Evolutionary conservation across 1,284 basidiomycete species (phyloP).

Genomic region (Cryptococcus sp.): DNA sequence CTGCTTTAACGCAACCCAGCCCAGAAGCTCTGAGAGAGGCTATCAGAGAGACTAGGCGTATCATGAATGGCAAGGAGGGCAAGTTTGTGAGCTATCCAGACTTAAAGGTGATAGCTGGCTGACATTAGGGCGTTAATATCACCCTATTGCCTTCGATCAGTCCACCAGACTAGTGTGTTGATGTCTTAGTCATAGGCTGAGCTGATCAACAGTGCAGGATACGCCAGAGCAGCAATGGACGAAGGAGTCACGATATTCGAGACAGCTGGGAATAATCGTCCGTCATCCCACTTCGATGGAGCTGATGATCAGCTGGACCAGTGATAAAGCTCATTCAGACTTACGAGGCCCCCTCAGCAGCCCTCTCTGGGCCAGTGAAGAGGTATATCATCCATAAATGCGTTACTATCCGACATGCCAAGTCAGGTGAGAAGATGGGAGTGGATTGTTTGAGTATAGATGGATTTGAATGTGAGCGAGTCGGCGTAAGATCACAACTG

Average conservation of each 20-base stretch:
- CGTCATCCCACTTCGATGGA: conserved; percentile 26
- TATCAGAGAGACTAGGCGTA: conserved; percentile 68
- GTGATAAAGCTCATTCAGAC: conserved; percentile 78
- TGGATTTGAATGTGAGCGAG: conserved; percentile 68
- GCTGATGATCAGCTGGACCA: conserved; percentile 57
- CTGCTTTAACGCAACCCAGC: conserved; percentile 76
- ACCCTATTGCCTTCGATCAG: conserved; percentile 85
- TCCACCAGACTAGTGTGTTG: conserved; percentile 71
- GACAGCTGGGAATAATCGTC: conserved; percentile 87
- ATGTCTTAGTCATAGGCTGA: conserved; percentile 6
- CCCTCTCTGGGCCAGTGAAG: conserved; percentile 13
- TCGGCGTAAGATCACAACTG: too few species aligned
- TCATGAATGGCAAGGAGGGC: conserved; percentile 57
- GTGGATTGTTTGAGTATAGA: conserved; percentile 84
- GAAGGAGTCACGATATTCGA: conserved; percentile 88
- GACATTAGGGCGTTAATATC: conserved; percentile 73
- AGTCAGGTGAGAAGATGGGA: conserved; percentile 71
- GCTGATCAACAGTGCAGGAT: conserved; percentile 53
- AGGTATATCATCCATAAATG: conserved; percentile 88
- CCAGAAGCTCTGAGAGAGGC: conserved; percentile 78
- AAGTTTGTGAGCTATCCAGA: conserved; percentile 54
- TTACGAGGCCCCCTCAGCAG: conserved; percentile 15
- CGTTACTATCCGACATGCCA: conserved; percentile 77
- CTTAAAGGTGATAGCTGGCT: conserved; percentile 13
- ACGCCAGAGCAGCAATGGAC: conserved; percentile 73